These are phyloP conservation scores for Phylloporus sp. DNA, from an alignment of 768 basidiomycete genomes.

Conservation along the genomic window DNA sequence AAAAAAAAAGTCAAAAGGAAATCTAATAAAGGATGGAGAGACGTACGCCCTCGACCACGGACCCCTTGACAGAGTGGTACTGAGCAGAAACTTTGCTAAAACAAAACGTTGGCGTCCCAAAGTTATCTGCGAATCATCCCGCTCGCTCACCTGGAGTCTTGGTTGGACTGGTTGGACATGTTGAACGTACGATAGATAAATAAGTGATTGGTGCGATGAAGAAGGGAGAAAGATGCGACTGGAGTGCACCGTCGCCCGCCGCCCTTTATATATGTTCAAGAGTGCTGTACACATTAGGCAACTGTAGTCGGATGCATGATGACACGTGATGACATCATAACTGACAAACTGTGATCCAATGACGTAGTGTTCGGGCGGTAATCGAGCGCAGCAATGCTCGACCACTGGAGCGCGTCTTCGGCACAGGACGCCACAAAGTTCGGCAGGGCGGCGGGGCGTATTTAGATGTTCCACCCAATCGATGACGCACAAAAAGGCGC, in stretches of 20 bases:
- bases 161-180: conserved; percentile 16
- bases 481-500: background rate
- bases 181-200: background rate
- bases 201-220: background rate
- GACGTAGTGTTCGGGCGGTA: conserved; percentile 18
- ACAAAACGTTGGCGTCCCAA: background rate
- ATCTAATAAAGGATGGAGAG: background rate
- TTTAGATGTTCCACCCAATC: no score
- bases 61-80: conserved; percentile 37
- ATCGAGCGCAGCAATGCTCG: conserved; percentile 4
- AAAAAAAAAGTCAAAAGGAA: background rate
- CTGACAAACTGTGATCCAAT: conserved; percentile 1
- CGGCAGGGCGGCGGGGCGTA: no score
- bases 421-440: background rate
- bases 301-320: conserved; percentile 18
- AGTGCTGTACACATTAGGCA: conserved; percentile 28
- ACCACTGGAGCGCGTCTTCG: background rate
- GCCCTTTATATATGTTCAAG: conserved; percentile 27
- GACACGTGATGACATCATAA: conserved; percentile 32
- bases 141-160: conserved; percentile 27
- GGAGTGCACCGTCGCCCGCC: background rate
- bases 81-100: conserved; percentile 34
- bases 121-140: background rate
- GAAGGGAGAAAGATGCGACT: conserved; percentile 8
- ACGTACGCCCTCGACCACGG: conserved; percentile 32